These are phyloP conservation scores for Ophiocordyceps unilateralis DNA, from an alignment of 2,329 filamentous ascomycete genomes.

Conservation along the genomic window DNA sequence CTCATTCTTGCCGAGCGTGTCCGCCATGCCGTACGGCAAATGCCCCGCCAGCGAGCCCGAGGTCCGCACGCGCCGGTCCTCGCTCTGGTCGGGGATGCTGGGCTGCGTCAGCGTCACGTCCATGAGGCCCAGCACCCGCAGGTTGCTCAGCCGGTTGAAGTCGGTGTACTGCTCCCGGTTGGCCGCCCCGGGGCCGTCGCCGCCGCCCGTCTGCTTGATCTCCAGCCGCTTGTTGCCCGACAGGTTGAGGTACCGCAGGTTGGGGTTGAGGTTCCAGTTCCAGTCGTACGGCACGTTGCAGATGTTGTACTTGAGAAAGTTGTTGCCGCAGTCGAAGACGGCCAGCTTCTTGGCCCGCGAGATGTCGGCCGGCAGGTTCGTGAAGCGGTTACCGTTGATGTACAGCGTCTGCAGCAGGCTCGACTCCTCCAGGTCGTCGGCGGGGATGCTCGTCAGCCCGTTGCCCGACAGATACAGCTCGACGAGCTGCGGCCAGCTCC, in stretches of 20 bases:
- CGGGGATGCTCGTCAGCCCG: constrained; percentile 75
- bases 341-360: constrained; percentile 85
- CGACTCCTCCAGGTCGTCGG: constrained; percentile 84
- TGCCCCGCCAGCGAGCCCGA: constrained; percentile 85
- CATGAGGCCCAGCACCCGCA: constrained; percentile 86
- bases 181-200: constrained; percentile 30
- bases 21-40: constrained; percentile 92
- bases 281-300: constrained; percentile 98
- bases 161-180: constrained; percentile 60
- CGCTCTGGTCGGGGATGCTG: constrained; percentile 84
- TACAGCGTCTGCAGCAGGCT: constrained; percentile 78
- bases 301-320: constrained; percentile 93
- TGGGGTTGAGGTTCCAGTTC: constrained; percentile 99
- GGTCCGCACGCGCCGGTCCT: constrained; percentile 89
- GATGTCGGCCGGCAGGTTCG: constrained; percentile 85
- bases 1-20: constrained; percentile 82
- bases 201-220: constrained; percentile 47
- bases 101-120: constrained; percentile 91
- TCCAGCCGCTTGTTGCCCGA: constrained; percentile 94
- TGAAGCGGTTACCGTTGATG: constrained; percentile 96
- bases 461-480: constrained; percentile 94
- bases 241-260: constrained; percentile 85
- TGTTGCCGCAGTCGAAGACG: constrained; percentile 87
- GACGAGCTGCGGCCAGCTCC: constrained; percentile 74
- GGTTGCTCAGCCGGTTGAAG: constrained; percentile 68